Base-by-base conservation (phyloP, 805 yeast species). In the Barnettozyma vustinii region DNA sequence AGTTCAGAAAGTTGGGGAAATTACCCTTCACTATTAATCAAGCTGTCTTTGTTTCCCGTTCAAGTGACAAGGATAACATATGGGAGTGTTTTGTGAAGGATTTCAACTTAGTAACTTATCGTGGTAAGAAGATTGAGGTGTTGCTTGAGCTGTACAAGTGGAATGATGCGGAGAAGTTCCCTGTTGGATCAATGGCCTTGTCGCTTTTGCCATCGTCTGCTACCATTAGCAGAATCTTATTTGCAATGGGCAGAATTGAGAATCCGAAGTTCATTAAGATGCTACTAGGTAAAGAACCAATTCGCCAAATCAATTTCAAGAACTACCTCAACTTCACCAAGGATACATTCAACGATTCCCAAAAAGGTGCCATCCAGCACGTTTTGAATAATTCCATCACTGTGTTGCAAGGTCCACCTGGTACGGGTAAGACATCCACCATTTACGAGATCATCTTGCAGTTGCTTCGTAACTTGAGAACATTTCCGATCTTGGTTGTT, bases 351-450 rank as follows among this genome's bases (percentile, higher is more conserved):
- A 81, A 81, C 57, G 77, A 73, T 7, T 81, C 86, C 0, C 87
- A 81, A 52, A 77, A 77, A 53, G 69, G 70, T 30, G 83, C 83
- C 2, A 53, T 59, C 30, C 60, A 58, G 35, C 62, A 58, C 27
- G 62, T 58, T 18, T 42, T 58, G 45, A 58, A 58, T 44, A 58
- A 58, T 39, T 55, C 62, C 75, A 75, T 73, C 37, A 80, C 81
- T 3, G 56, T 84, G 16, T 70, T 85, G 18, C 91, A 84, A 63
- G 92, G 91, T 2, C 92, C 92, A 1, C 91, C 91, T 2, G 92
- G 91, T 13, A 85, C 92, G 0, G 92, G 92, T 48, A 84, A 84
- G 61, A 85, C 92, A 0, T 79, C 83, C 42, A 84, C 90, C 0
- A 67, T 85, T 25, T 80, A 83, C 44, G 91, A 84, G 57, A 69